Conservation (phyloP, 2,329 filamentous ascomycete species). For the Karstenula rhodostoma region DNA sequence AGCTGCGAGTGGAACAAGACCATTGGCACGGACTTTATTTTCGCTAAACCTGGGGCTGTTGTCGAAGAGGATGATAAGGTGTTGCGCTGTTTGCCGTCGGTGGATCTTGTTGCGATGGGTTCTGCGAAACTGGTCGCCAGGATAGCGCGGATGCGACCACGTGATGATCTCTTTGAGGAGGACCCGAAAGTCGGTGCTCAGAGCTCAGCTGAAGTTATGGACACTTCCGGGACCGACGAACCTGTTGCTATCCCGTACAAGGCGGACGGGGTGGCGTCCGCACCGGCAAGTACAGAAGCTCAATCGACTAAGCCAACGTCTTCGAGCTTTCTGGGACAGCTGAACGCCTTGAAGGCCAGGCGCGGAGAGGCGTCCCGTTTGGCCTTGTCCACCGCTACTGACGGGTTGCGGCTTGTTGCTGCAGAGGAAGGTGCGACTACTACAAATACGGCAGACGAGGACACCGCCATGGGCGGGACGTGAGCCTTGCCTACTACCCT, state of each 20-base stretch:
- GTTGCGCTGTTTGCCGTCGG: conserved; percentile 62
- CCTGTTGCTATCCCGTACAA: conserved; percentile 16
- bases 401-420: conserved; percentile 27
- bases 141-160: conserved; percentile 64
- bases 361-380: conserved; percentile 48
- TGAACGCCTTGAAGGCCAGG: conserved; percentile 52
- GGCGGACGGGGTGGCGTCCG: neutral
- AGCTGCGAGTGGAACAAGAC: conserved; percentile 82
- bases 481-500: conserved; percentile 9
- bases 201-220: conserved; percentile 9
- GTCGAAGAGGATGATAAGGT: conserved; percentile 41
- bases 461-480: conserved; percentile 22
- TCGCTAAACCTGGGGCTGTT: conserved; percentile 54
- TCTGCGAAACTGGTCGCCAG: conserved; percentile 74
- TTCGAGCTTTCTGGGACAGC: conserved; percentile 50
- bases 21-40: conserved; percentile 83
- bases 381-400: conserved; percentile 22
- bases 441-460: conserved; percentile 4
- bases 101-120: conserved; percentile 77
- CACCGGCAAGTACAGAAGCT: neutral
- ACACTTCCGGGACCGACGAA: conserved; percentile 8
- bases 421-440: conserved; percentile 10
- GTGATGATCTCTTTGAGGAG: conserved; percentile 34
- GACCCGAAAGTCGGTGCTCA: conserved; percentile 8
- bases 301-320: conserved; percentile 28